Conservation (phyloP, 352 stramenopile genomes). For the Phytophthora pistaciae region DNA sequence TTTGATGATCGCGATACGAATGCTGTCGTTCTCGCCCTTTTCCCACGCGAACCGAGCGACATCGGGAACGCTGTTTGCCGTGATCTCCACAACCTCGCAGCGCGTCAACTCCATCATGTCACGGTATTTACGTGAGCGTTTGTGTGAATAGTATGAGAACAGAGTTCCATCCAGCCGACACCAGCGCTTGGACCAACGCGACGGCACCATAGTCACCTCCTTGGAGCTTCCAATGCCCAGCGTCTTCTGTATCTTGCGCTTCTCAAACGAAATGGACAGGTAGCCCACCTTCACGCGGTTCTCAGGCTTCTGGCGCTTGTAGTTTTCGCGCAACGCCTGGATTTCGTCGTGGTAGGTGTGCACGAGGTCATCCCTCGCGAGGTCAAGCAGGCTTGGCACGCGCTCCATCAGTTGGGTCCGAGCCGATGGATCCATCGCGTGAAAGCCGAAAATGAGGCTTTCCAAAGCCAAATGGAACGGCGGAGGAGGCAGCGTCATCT, state of each 20-base stretch:
- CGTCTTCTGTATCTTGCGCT: conserved; percentile 63
- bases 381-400: conserved; percentile 71
- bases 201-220: conserved; percentile 63
- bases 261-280: conserved; percentile 79
- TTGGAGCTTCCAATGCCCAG: conserved; percentile 58
- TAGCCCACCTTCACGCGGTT: conserved; percentile 87
- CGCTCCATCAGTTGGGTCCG: conserved; percentile 76
- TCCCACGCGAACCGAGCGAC: conserved; percentile 66
- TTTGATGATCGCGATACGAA: conserved; percentile 80
- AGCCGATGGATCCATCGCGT: conserved; percentile 63
- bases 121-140: conserved; percentile 74
- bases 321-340: conserved; percentile 82
- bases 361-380: conserved; percentile 80
- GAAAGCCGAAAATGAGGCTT: conserved; percentile 80
- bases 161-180: conserved; percentile 79
- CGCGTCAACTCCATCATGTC: conserved; percentile 79
- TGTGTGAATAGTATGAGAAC: conserved; percentile 88
- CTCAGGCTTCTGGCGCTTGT: conserved; percentile 81
- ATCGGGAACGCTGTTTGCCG: conserved; percentile 49
- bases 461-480: conserved; percentile 73
- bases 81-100: conserved; percentile 81
- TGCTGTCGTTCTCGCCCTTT: conserved; percentile 58
- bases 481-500: conserved; percentile 46
- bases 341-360: conserved; percentile 91
- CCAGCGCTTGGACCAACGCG: conserved; percentile 87